Evolutionary conservation across 441 rosid species (phyloP), one percentile per base, ranked within the genome.

Genomic region (Pelargonium cotyledonis): DNA sequence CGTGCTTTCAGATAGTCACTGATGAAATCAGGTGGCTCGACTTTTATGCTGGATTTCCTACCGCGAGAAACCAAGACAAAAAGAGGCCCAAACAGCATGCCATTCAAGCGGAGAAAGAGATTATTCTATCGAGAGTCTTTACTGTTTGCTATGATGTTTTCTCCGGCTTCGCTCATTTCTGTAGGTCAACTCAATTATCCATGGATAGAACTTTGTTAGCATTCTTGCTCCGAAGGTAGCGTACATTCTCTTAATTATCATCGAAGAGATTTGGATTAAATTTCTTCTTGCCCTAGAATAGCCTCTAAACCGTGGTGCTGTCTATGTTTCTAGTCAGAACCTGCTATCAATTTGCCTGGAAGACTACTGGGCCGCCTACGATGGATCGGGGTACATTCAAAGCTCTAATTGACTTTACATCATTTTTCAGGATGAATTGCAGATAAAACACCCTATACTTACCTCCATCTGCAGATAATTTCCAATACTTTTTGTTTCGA

Each of bases 21-120:
- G 89, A 88, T 76, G 91, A 88, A 80, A 84, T 88, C 23, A 89
- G 86, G 69, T 88, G 95, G 91, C 86, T 88, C 21, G 91, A 86
- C 70, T 82, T 88, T 73, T 86, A 85, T 65, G 80, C 79, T 46
- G 40, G 76, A 58, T 74, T 53, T 70, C 58, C 69, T 76, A 64
- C 61, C 63, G 21, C 66, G 14, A 65, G 68, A 75, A 72, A 71
- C 46, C 82, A 73, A 46, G 88, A 77, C 51, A 83, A 84, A 66
- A 84, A 78, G 72, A 83, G 86, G 74, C 75, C 82, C 66, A 86
- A 84, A 75, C 87, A 76, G 66, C 78, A 79, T 16, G 66, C 82
- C 49, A 75, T 74, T 70, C 95, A 86, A 75, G 95, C 95, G 53
- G 91, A 86, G 84, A 82, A 83, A 73, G 91, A 86, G 72, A 85